These are phyloP conservation scores for Didymella keratinophila DNA, from an alignment of 2,329 filamentous ascomycete species.

Conservation along the genomic window DNA sequence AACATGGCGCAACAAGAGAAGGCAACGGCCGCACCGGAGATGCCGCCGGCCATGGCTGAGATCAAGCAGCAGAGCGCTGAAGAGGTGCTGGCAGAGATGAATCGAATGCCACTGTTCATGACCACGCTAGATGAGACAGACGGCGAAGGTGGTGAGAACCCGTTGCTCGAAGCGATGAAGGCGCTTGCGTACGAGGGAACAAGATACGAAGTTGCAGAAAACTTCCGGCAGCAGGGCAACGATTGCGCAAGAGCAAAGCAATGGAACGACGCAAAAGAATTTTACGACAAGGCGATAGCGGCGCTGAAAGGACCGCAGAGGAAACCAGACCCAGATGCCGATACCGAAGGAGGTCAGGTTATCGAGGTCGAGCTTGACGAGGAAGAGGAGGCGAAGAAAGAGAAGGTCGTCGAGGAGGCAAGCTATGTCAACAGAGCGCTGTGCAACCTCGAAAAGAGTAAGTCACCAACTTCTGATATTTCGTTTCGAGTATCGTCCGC, in stretches of 20 bases:
- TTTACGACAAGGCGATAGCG: constrained; percentile 85
- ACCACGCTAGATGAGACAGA: constrained; percentile 76
- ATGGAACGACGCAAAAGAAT: constrained; percentile 87
- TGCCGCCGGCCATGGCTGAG: constrained; percentile 67
- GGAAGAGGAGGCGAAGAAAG: constrained; percentile 67
- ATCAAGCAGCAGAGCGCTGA: constrained; percentile 65
- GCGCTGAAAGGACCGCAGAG: constrained; percentile 70
- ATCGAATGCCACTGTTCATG: constrained; percentile 90
- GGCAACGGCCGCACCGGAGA: constrained; percentile 34
- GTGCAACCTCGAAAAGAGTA: constrained; percentile 84
- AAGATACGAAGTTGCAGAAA: constrained; percentile 78
- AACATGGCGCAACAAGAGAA: constrained; percentile 31
- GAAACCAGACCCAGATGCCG: constrained; percentile 47
- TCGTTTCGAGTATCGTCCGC: not conserved
- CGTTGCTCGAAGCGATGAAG: constrained; percentile 83
- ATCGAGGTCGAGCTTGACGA: constrained; percentile 62
- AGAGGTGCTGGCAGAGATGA: constrained; percentile 70
- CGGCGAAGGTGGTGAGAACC: constrained; percentile 74
- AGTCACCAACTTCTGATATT: constrained; percentile 29
- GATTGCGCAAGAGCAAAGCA: constrained; percentile 78
- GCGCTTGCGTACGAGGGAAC: constrained; percentile 94
- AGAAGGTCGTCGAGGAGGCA: constrained; percentile 73
- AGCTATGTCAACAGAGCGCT: constrained; percentile 88
- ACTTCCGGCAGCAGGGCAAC: constrained; percentile 93
- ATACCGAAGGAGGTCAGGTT: constrained; percentile 50